These are phyloP conservation scores for Triticum aestivum DNA, from an alignment of 176 grass and related monocot genomes.

Conservation along the genomic window IWGSC_CS_RefSeq_v2.1 NC_057802.1:54763214-54763713, in stretches of 20 bases:
- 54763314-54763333: conserved; percentile 44
- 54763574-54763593: not conserved
- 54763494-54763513: conserved; percentile 18
- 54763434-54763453: conserved; percentile 18
- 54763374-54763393: conserved; percentile 12
- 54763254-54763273: conserved; percentile 48
- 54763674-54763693: conserved; percentile 38
- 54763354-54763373: not conserved
- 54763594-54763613: not conserved
- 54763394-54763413: conserved; percentile 28
- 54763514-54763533: not conserved
- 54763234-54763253: conserved; percentile 37
- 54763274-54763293: conserved; percentile 37
- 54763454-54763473: conserved; percentile 26
- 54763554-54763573: not conserved
- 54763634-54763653: not conserved
- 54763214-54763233: not conserved
- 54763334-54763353: conserved; percentile 37
- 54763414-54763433: not conserved
- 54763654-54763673: not conserved
- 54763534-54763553: not conserved
- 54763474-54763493: conserved; percentile 45
- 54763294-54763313: conserved; percentile 21
- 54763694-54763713: conserved; percentile 15
- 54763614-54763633: conserved; percentile 28